Evolutionary conservation across 108 stramenopile species (phyloP), one percentile per base, ranked within the genome.

Genomic region (Pseudonitzschia delicatissima): DNA sequence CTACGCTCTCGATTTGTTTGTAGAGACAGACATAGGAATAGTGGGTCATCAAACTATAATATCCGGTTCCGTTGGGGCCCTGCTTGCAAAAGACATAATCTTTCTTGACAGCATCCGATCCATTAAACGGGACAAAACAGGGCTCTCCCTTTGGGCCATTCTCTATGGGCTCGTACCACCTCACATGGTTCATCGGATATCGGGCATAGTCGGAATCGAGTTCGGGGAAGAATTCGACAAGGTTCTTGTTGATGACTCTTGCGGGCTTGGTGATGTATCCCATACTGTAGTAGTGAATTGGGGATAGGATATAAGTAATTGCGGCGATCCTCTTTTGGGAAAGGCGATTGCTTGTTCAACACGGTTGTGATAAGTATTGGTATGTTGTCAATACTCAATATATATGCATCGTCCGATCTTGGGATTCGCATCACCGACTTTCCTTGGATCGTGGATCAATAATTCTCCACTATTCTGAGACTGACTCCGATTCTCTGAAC

Each of bases 111-210:
- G 1, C 49, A 0, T 17, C 50, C 15, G 1, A 1, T 33, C 23
- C 35, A 6, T 17, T 13, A 7, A 8, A 7, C 0, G 57, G 21
- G 0, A 68, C 1, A 34, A 68, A 68, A 45, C 67, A 68, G 12
- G 67, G 67, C 36, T 68, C 58, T 15, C 67, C 67, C 26, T 60
- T 68, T 0, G 67, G 58, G 15, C 58, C 58, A 0, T 9, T 68
- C 35, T 60, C 67, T 8, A 18, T 13, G 17, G 67, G 67, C 0
- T 58, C 35, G 0, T 0, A 33, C 67, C 67, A 68, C 26, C 57
- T 27, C 12, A 18, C 40, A 2, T 60, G 37, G 9, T 44, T 59
- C 67, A 68, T 60, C 15, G 67, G 67, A 4, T 68, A 58, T 28
- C 9, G 36, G 1, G 67, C 57, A 26, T 60, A 68, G 15, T 47